phyloP scores from a whole-genome alignment of 176 grass and related monocot species.

The Lolium perenne region DNA sequence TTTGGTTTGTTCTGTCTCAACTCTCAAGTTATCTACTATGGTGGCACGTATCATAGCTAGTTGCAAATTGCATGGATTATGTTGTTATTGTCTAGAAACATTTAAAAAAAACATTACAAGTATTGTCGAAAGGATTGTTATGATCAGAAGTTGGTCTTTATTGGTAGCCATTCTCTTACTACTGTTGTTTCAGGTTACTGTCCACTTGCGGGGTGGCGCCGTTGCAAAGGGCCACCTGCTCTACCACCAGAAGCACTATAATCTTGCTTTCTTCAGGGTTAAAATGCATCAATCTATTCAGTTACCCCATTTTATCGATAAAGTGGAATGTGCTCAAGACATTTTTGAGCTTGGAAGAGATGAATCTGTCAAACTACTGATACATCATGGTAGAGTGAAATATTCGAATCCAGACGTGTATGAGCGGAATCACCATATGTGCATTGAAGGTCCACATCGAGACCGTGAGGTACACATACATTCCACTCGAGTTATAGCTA shows the following conservation, averaged over 20 bases:
- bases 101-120: not conserved
- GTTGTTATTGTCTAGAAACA: not conserved
- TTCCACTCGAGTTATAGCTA: not conserved
- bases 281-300: not conserved
- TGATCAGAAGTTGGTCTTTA: not conserved
- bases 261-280: conserved; percentile 15
- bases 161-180: not conserved
- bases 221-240: not conserved
- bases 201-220: not conserved
- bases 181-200: conserved; percentile 12
- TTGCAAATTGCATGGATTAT: not conserved
- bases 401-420: not conserved
- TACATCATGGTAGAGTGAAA: conserved; percentile 15
- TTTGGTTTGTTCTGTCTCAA: not conserved
- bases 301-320: not conserved
- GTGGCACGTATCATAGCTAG: not conserved
- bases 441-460: not conserved
- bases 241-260: conserved; percentile 33
- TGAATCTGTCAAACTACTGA: not conserved
- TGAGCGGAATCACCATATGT: conserved; percentile 3
- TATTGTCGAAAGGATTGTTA: not conserved
- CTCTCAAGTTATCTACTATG: not conserved
- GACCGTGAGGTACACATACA: not conserved
- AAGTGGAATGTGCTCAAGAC: not conserved
- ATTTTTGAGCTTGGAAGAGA: conserved; percentile 2